Conservation (phyloP, 257 asterid genomes). For the Solanum dulcamara region DNA sequence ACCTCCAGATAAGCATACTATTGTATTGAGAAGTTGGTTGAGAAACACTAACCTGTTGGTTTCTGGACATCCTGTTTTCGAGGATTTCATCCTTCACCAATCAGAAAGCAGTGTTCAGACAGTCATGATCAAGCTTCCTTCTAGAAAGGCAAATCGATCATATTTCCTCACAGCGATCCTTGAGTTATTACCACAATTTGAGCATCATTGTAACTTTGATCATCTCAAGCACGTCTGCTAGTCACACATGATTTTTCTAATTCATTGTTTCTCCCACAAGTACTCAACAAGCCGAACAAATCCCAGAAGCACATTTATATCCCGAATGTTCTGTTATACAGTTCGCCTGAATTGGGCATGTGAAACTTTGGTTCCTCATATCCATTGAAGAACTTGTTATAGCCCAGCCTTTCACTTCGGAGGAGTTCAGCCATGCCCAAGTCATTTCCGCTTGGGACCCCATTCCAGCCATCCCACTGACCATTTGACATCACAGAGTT, state of each 20-base stretch:
- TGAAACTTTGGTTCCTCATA: slow-evolving; percentile 68
- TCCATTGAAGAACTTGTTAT: slow-evolving; percentile 42
- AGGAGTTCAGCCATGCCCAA: slow-evolving; percentile 62
- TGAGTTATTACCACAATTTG: background rate
- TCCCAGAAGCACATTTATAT: slow-evolving; percentile 26
- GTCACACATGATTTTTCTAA: slow-evolving; percentile 15
- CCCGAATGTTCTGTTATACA: slow-evolving; percentile 68
- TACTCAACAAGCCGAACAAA: slow-evolving; percentile 3
- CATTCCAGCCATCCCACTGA: slow-evolving; percentile 85
- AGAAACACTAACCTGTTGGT: slow-evolving; percentile 28
- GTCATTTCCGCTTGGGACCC: slow-evolving; percentile 46
- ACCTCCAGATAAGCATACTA: background rate
- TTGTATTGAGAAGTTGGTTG: background rate
- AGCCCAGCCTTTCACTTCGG: slow-evolving; percentile 57
- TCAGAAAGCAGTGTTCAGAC: slow-evolving; percentile 37
- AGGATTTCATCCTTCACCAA: slow-evolving; percentile 67
- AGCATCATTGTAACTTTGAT: background rate
- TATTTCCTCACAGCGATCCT: slow-evolving; percentile 1
- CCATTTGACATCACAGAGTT: slow-evolving; percentile 56
- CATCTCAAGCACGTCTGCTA: slow-evolving; percentile 8
- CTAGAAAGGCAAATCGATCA: background rate
- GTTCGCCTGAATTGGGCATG: slow-evolving; percentile 58
- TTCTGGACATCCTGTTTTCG: slow-evolving; percentile 41
- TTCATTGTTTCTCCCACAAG: slow-evolving; percentile 3
- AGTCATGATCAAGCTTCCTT: slow-evolving; percentile 3